phyloP scores from a whole-genome alignment of 768 basidiomycete genomes.

The Pleurotus djamor region DNA sequence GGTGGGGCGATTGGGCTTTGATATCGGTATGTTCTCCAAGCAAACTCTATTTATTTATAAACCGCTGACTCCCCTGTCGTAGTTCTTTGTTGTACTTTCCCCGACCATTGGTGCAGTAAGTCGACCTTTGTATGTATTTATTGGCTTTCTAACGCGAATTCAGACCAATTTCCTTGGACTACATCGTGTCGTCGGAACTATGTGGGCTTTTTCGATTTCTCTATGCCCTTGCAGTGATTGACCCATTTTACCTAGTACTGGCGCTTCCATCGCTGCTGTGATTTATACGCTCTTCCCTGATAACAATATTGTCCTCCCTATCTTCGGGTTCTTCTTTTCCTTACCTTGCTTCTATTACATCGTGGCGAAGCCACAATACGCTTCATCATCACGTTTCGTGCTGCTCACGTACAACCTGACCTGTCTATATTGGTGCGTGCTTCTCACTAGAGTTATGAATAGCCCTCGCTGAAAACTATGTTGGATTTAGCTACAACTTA shows the following conservation, averaged over 20 bases:
- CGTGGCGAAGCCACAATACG: slow-evolving; percentile 73
- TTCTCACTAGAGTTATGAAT: neutral
- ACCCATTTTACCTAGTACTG: slow-evolving; percentile 46
- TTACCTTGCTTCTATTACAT: slow-evolving; percentile 94
- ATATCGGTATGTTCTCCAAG: slow-evolving; percentile 64
- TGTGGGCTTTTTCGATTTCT: slow-evolving; percentile 45
- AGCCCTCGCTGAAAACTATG: neutral
- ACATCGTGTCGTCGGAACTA: slow-evolving; percentile 82
- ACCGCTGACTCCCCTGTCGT: neutral
- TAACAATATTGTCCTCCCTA: slow-evolving; percentile 67
- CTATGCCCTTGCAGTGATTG: slow-evolving; percentile 7
- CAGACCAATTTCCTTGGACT: slow-evolving; percentile 86
- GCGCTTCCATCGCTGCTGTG: slow-evolving; percentile 72
- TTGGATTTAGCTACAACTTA: slow-evolving; percentile 66
- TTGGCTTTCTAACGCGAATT: slow-evolving; percentile 10
- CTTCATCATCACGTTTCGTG: slow-evolving; percentile 76
- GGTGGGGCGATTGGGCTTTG: slow-evolving; percentile 93
- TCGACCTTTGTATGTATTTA: neutral
- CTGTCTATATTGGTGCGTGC: slow-evolving; percentile 60
- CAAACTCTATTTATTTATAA: slow-evolving; percentile 4
- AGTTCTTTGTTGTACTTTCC: slow-evolving; percentile 91
- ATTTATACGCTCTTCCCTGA: slow-evolving; percentile 78
- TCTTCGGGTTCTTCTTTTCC: slow-evolving; percentile 88
- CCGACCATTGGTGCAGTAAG: slow-evolving; percentile 84
- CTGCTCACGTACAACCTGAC: slow-evolving; percentile 90